phyloP scores from a whole-genome alignment of 1,284 basidiomycete genomes.

The Heterobasidion occidentale region DNA sequence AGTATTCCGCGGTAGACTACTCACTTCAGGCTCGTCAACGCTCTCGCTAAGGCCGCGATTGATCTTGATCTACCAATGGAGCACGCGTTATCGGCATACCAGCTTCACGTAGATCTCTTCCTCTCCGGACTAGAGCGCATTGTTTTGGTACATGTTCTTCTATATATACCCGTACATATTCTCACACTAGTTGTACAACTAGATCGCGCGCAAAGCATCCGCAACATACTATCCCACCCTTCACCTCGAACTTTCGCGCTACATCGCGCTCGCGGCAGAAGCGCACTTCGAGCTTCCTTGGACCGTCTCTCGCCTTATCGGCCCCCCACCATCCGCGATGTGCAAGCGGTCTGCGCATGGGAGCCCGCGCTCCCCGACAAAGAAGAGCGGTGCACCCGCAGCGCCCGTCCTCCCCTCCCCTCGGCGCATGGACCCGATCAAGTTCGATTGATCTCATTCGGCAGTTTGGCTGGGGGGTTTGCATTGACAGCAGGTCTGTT shows the following conservation, averaged over 20 bases:
- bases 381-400: background rate
- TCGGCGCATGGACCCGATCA: slow-evolving; percentile 11
- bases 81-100: slow-evolving; percentile 66
- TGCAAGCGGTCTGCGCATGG: slow-evolving; percentile 27
- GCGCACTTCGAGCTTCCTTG: slow-evolving; percentile 73
- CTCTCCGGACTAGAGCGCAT: slow-evolving; percentile 83
- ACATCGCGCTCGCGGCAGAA: slow-evolving; percentile 55
- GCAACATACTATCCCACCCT: slow-evolving; percentile 87
- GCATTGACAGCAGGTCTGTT: background rate
- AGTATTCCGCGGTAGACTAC: slow-evolving; percentile 48
- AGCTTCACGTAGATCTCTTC: slow-evolving; percentile 81
- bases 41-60: slow-evolving; percentile 55
- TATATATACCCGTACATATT: background rate
- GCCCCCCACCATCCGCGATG: slow-evolving; percentile 53
- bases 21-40: slow-evolving; percentile 80
- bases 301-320: slow-evolving; percentile 63
- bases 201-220: slow-evolving; percentile 92
- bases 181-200: background rate
- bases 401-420: slow-evolving; percentile 11
- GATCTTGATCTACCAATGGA: slow-evolving; percentile 58
- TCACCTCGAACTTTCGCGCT: slow-evolving; percentile 86
- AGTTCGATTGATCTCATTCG: slow-evolving; percentile 7
- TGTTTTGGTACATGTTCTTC: slow-evolving; percentile 43
- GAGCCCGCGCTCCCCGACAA: slow-evolving; percentile 4
- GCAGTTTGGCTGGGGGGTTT: background rate